Evolutionary conservation across 441 rosid species (phyloP), one percentile per base, ranked within the genome.

Genomic region (Theobroma grandiflorum): DNA sequence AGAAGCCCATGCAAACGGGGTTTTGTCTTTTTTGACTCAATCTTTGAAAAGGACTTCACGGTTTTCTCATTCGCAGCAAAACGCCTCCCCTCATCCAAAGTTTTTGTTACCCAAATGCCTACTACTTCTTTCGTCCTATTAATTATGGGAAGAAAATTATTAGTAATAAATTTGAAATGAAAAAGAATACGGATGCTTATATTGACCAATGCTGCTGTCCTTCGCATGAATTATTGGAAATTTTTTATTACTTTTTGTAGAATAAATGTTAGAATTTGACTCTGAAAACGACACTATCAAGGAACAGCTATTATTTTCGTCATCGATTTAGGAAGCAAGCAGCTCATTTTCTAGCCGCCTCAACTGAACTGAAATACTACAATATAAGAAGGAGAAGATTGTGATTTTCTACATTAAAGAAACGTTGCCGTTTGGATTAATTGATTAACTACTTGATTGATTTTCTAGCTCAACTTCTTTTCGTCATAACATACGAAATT

Each of bases 21-120:
- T 10, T 71, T 35, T 33, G 75, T 50, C 45, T 61, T 71, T 50
- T 26, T 71, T 35, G 75, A 50, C 75, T 71, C 75, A 0, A 37
- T 59, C 64, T 53, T 53, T 7, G 64, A 59, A 26, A 59, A 59
- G 7, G 37, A 59, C 64, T 59, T 26, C 52, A 40, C 37, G 47
- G 47, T 61, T 22, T 11, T 10, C 64, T 26, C 35, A 59, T 40
- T 6, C 6, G 5, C 42, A 40, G 6, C 42, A 58, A 58, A n/a
- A 58, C n/a, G n/a, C n/a, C n/a, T n/a, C n/a, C n/a, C 8, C n/a
- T 11, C 14, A 10, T 53, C 4, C 59, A 6, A 8, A 53, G 59
- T 53, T 40, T 40, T 40, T 40, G 42, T 40, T 40, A 40, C 6
- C 15, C 14, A 22, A 58, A 58, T 58, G 35, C 22, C 31, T 26